Evolutionary conservation across 2,329 filamentous ascomycete species (phyloP).

Genomic region (Alternaria metachromatica): DNA sequence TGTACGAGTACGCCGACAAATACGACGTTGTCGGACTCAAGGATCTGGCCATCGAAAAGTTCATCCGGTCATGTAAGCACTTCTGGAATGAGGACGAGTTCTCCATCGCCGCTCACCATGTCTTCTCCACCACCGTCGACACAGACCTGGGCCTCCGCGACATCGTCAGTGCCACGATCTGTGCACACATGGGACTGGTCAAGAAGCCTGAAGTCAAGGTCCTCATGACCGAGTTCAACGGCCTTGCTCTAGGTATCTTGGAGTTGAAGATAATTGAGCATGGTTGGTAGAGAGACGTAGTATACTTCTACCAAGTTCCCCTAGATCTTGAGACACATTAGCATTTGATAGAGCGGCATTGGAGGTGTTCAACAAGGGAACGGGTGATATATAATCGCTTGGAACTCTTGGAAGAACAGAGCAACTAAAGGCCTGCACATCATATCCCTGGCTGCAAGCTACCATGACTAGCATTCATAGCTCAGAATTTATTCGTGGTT

Average conservation of each 20-base stretch:
- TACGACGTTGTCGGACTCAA: conserved; percentile 1
- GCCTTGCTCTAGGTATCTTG: not conserved
- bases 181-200: conserved; percentile 21
- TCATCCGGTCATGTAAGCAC: not conserved
- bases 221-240: conserved; percentile 11
- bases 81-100: conserved; percentile 31
- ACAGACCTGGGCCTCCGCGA: conserved; percentile 41
- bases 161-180: conserved; percentile 32
- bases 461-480: too few species aligned
- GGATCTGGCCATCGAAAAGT: not conserved
- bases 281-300: too few species aligned
- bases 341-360: too few species aligned
- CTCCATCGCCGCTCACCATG: conserved; percentile 28
- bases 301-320: too few species aligned
- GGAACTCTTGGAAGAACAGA: too few species aligned
- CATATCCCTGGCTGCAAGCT: too few species aligned
- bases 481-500: too few species aligned
- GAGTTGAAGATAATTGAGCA: too few species aligned
- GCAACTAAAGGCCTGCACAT: too few species aligned
- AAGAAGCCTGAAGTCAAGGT: conserved; percentile 10
- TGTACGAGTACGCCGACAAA: conserved; percentile 26
- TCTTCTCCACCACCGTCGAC: conserved; percentile 32
- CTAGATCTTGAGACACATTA: too few species aligned
- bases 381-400: too few species aligned
- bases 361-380: too few species aligned